Conservation (phyloP, 306 rosid species). For the Lathyrus aphaca region DNA sequence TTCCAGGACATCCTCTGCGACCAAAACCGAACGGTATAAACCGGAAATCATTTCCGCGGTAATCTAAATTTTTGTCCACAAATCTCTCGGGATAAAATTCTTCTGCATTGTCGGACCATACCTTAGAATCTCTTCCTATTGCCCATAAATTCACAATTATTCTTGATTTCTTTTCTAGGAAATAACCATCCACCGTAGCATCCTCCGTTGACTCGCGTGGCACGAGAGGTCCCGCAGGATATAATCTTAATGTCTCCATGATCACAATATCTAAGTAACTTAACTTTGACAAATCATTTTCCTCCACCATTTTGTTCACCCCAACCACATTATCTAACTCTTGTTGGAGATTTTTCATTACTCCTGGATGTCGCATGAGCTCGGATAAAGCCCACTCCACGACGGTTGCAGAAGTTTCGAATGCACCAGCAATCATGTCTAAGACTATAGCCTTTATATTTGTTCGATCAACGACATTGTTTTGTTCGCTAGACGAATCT, state of each 20-base stretch:
- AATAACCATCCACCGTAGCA: slow-evolving; percentile 33
- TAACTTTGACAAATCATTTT: slow-evolving; percentile 42
- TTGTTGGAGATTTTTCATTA: slow-evolving; percentile 47
- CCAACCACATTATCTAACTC: slow-evolving; percentile 48
- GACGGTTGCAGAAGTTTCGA: slow-evolving; percentile 33
- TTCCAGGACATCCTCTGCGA: slow-evolving; percentile 51
- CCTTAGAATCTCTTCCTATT: slow-evolving; percentile 44
- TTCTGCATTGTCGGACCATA: slow-evolving; percentile 47
- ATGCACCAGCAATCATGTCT: slow-evolving; percentile 48
- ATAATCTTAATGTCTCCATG: slow-evolving; percentile 48
- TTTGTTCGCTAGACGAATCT: slow-evolving; percentile 33
- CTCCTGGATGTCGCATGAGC: slow-evolving; percentile 48
- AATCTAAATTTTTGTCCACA: background rate
- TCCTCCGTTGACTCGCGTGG: slow-evolving; percentile 46
- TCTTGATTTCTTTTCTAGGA: slow-evolving; percentile 31
- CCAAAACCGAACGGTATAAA: slow-evolving; percentile 52
- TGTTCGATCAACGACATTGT: slow-evolving; percentile 28
- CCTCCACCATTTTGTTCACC: slow-evolving; percentile 41
- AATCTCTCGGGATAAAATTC: slow-evolving; percentile 51
- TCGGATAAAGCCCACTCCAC: slow-evolving; percentile 50
- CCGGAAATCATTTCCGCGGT: slow-evolving; percentile 32
- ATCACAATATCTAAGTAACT: slow-evolving; percentile 50
- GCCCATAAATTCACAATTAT: slow-evolving; percentile 46
- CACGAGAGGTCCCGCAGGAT: slow-evolving; percentile 40
- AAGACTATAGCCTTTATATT: slow-evolving; percentile 48